These are phyloP conservation scores for Ormosia semicastrata DNA, from an alignment of 306 rosid species.

Conservation along the genomic window DNA sequence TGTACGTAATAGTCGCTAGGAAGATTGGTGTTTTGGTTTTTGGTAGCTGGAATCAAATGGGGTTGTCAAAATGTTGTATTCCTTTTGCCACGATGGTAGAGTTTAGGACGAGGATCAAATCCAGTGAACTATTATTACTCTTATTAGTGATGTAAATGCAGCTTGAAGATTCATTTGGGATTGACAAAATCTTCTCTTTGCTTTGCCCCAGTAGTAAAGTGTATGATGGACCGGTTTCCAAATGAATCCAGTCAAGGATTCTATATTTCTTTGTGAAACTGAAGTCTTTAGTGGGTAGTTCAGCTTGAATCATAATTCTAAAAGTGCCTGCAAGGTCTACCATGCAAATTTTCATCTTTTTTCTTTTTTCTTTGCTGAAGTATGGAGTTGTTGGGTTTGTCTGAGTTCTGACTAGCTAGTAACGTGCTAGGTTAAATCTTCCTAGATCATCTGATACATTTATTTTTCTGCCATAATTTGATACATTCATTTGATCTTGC, in stretches of 20 bases:
- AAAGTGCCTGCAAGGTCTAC: background rate
- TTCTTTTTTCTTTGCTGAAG: background rate
- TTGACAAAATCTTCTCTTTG: background rate
- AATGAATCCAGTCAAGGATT: background rate
- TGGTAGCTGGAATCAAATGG: background rate
- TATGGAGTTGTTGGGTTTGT: background rate
- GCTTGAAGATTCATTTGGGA: slow-evolving; percentile 22
- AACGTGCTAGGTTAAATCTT: background rate
- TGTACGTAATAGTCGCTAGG: background rate
- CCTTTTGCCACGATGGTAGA: background rate
- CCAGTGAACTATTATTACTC: background rate
- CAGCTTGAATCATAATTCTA: background rate
- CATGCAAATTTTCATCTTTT: background rate
- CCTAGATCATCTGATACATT: background rate
- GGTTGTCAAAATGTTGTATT: slow-evolving; percentile 1
- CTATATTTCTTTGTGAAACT: background rate
- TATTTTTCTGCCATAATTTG: background rate
- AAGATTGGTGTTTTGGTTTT: background rate
- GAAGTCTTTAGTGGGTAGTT: background rate
- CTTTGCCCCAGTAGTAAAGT: background rate
- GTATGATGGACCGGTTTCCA: background rate
- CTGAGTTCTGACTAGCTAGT: background rate
- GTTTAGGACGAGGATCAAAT: background rate
- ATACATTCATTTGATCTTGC: slow-evolving; percentile 1
- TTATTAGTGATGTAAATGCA: slow-evolving; percentile 6